Base-by-base conservation (phyloP, 2,329 filamentous ascomycete species). In the Exophiala oligosperma region DNA sequence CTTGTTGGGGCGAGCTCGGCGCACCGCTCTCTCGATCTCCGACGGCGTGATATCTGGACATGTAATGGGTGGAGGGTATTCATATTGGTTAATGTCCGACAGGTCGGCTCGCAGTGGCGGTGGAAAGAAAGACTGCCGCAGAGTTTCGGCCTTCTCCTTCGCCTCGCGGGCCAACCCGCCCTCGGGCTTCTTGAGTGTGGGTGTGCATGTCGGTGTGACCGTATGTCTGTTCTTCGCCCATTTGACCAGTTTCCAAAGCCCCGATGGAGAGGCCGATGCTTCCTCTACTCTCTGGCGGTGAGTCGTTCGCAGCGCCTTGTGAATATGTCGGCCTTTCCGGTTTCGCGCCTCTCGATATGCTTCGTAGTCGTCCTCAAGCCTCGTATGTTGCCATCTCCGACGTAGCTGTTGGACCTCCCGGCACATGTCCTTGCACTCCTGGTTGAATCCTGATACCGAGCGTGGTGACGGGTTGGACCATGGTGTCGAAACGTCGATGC, bases 211-310 rank as follows among this genome's bases (percentile, higher is more conserved):
- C 58, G 61, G 40, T 14, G 52, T 14, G 11, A 56, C 61, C 1
- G 55, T 64, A 26, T 57, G 62, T 52, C 68, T 58, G 21, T 65
- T 66, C 37, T 63, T 61, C 3, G 68, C 68, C 68, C 62, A 70
- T 50, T 64, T 69, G 0, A 60, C 62, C 1, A 70, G 55, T 21
- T 58, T 63, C 67, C 57, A 70, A 14, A 70, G 52, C 23, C 65
- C 63, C 2, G 62, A 59, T 21, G 56, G 59, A 8, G 59, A 60
- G 32, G 64, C 44, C 4, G 64, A 58, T 43, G 64, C 66, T 48
- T 67, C 40, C 54, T 68, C 60, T 23, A 70, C 64, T 29, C 59
- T 49, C 6, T 62, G 56, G 29, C 68, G 65, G 54, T 69, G 63
- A n/a, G 54, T 66, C 24, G 32, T 38, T 2, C 41, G 24, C 6